A percentile compares a stretch with the other conserved stretches of the same genome.
Evolutionary conservation across 371 early-diverging fungal genomes (phyloP).

Genomic region (Phascolomyces articulosus): DNA sequence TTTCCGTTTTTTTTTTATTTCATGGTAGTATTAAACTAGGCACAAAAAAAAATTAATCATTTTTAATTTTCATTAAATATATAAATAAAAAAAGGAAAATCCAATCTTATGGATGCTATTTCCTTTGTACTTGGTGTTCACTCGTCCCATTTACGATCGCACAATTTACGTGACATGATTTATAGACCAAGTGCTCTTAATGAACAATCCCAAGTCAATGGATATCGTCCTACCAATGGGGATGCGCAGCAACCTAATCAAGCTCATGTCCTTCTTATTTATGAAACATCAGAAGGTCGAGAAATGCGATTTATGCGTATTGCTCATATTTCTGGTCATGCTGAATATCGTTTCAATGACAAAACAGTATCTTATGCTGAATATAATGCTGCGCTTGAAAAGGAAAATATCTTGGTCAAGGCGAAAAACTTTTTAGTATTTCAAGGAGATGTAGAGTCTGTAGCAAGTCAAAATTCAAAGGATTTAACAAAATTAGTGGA

Average conservation of each 20-base stretch:
- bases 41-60: too few relatives aligned
- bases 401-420: constrained; percentile 91
- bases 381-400: constrained; percentile 82
- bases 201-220: constrained; percentile 19
- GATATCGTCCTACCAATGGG: constrained; percentile 17
- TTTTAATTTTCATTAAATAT: too few relatives aligned
- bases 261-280: constrained; percentile 83
- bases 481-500: constrained; percentile 96
- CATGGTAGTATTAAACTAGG: too few relatives aligned
- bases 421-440: constrained; percentile 99
- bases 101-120: constrained; percentile 99
- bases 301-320: constrained; percentile 70
- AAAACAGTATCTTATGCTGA: constrained; percentile 66
- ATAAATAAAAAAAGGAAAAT: constrained; percentile 71
- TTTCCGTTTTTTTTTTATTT: not conserved
- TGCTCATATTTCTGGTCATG: constrained; percentile 73
- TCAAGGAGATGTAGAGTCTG: constrained; percentile 98
- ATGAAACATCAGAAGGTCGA: constrained; percentile 60
- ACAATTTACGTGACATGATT: constrained; percentile 88
- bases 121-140: constrained; percentile 97
- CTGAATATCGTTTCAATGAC: constrained; percentile 90
- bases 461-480: constrained; percentile 95
- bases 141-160: constrained; percentile 85
- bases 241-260: constrained; percentile 22
- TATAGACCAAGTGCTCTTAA: constrained; percentile 70